These are phyloP conservation scores for Phaeosphaeria sp. DNA, from an alignment of 2,329 filamentous ascomycete genomes.

Conservation along the genomic window DNA sequence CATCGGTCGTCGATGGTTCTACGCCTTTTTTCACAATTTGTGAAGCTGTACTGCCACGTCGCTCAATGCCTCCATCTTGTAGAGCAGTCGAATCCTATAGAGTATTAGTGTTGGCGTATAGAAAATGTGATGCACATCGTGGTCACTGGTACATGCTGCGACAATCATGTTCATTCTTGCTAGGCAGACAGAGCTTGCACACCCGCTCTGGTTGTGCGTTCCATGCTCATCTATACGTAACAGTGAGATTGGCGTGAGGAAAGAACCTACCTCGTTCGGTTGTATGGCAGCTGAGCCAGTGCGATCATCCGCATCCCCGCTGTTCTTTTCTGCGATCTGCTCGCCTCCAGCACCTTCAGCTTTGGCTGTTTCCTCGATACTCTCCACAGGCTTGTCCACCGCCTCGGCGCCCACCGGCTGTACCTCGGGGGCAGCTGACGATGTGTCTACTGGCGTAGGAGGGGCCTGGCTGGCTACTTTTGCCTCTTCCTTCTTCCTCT, in stretches of 20 bases:
- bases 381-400: constrained; percentile 37
- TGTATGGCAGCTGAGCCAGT: constrained; percentile 23
- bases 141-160: constrained; percentile 29
- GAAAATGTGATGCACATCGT: constrained; percentile 13
- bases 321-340: constrained; percentile 14
- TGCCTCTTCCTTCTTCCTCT: constrained; percentile 65
- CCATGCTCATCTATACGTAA: constrained; percentile 6
- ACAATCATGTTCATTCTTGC: constrained; percentile 26
- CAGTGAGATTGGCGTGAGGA: constrained; percentile 2
- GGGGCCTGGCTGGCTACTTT: constrained; percentile 40
- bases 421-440: constrained; percentile 26
- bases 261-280: constrained; percentile 34
- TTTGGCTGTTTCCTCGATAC: constrained; percentile 30
- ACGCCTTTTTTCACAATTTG: constrained; percentile 22
- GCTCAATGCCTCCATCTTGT: constrained; percentile 16
- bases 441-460: constrained; percentile 31
- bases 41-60: constrained; percentile 23
- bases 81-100: constrained; percentile 20
- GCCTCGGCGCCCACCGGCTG: constrained; percentile 22
- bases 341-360: constrained; percentile 16
- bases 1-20: constrained; percentile 25
- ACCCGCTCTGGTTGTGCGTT: constrained; percentile 7
- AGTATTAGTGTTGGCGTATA: constrained; percentile 20
- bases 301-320: constrained; percentile 18
- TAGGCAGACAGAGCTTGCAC: constrained; percentile 8